Evolutionary conservation across 192 early-diverging fungal genomes (phyloP), one percentile per base, ranked within the genome.

Genomic region (Entomortierella beljakovae): DNA sequence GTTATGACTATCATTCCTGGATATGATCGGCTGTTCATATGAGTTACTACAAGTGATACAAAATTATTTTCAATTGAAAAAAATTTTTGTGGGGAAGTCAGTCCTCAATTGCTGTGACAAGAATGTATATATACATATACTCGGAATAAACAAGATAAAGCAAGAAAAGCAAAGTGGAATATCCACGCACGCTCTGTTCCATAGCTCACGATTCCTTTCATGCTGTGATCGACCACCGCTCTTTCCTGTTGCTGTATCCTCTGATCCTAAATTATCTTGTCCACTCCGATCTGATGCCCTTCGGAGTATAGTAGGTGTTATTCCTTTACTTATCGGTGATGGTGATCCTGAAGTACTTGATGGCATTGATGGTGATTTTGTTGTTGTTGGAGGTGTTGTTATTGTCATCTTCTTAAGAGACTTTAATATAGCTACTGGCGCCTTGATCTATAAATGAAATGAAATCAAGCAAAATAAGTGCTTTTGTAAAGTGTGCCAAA

Each of bases 101-200:
- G 0, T 18, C 18, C 37, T 18, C 13, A 26, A 40, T 60, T 23
- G 55, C 32, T 29, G 11, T 60, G 51, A 29, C 20, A 50, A 16
- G 23, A 50, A 8, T 18, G 42, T 8, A 43, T 43, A 18, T 43
- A 8, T 43, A 43, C 42, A 11, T 43, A 11, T 18, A 8, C 18
- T 43, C 42, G 18, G 15, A 23, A 6, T 16, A 50, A 23, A 6
- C 6, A 50, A 50, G n/a, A 6, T 25, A 9, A 26, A 16, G 51
- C 25, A 15, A 5, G 18, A 53, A 6, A 3, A 26, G 28, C 16
- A 28, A 9, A 3, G 8, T 1, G 18, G 1, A 29, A 42, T 53
- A 2, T 28, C 1, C 56, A 50, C 70, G 32, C 57, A 76, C 72
- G 72, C 72, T 51, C 63, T 62, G 35, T 76, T 65, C 72, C 72